Percentiles rank a stretch among this genome's conserved stretches.
Conservation (phyloP, 257 asterid species). For the Agastache rugosa region DNA sequence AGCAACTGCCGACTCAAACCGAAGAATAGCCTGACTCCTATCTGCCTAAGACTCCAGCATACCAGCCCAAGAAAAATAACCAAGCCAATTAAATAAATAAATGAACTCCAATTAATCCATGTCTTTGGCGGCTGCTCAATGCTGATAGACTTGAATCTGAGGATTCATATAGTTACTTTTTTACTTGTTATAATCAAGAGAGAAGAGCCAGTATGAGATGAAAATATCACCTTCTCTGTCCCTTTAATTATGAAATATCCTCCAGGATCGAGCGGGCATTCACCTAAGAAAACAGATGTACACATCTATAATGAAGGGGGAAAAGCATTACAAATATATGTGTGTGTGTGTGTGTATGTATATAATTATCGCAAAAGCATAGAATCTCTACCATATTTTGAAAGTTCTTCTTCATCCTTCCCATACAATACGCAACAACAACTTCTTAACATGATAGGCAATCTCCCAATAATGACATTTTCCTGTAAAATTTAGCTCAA, state of each 20-base stretch:
- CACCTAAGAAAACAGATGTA: slow-evolving; percentile 59
- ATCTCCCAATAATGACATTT: slow-evolving; percentile 65
- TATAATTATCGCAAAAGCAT: slow-evolving; percentile 25
- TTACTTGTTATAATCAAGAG: slow-evolving; percentile 21
- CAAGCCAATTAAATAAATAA: background rate
- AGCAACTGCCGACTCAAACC: background rate
- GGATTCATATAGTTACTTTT: background rate
- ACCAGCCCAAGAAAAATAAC: background rate
- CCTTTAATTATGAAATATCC: slow-evolving; percentile 94
- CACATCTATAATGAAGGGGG: background rate
- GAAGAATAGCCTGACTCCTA: background rate
- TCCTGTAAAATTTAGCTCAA: slow-evolving; percentile 48
- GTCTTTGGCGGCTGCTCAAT: background rate
- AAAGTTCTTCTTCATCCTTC: slow-evolving; percentile 90
- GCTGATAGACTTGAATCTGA: background rate
- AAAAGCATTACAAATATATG: slow-evolving; percentile 9
- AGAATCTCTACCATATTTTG: slow-evolving; percentile 64
- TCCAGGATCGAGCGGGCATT: slow-evolving; percentile 99
- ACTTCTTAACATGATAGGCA: slow-evolving; percentile 97
- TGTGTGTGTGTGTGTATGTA: too few relatives aligned
- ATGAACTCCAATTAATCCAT: too few relatives aligned
- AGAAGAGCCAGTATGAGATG: slow-evolving; percentile 24
- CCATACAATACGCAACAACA: slow-evolving; percentile 67
- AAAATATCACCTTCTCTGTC: slow-evolving; percentile 75
- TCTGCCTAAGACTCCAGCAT: background rate